Conservation (phyloP, 495 filamentous ascomycete species). For the Penicillium diatomitis region DNA sequence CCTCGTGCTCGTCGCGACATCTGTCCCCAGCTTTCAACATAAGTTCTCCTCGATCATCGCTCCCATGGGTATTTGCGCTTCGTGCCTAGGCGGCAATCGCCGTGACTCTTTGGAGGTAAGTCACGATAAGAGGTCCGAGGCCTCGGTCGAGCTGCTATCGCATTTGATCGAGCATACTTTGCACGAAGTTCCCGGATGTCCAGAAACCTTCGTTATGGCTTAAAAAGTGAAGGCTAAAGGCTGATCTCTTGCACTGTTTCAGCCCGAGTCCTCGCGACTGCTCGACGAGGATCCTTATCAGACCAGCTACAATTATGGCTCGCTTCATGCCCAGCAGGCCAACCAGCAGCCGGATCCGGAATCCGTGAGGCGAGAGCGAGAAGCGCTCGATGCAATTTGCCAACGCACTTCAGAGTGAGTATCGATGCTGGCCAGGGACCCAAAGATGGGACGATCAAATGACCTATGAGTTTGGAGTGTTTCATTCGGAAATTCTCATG, state of each 20-base stretch:
- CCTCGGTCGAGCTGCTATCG: slow-evolving; percentile 14
- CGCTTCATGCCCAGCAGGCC: slow-evolving; percentile 28
- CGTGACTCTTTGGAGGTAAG: slow-evolving; percentile 39
- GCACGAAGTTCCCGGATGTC: too few species aligned
- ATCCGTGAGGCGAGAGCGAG: slow-evolving; percentile 40
- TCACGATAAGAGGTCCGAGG: slow-evolving; percentile 28
- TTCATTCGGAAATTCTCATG: too few species aligned
- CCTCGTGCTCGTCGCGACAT: slow-evolving; percentile 20
- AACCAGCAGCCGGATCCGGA: slow-evolving; percentile 39
- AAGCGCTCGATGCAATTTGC: slow-evolving; percentile 45
- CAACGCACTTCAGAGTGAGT: slow-evolving; percentile 45
- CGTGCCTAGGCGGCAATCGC: slow-evolving; percentile 40
- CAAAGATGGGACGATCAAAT: too few species aligned
- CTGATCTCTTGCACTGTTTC: not conserved
- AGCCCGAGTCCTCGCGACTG: slow-evolving; percentile 43
- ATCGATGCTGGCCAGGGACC: not conserved
- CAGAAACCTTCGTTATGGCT: too few species aligned
- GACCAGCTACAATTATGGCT: slow-evolving; percentile 38
- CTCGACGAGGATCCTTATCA: slow-evolving; percentile 46
- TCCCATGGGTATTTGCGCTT: slow-evolving; percentile 44
- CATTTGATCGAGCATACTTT: too few species aligned
- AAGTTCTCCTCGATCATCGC: too few species aligned
- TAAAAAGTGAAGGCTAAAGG: too few species aligned
- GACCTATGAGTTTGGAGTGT: too few species aligned
- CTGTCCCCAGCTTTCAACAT: slow-evolving; percentile 3